Evolutionary conservation across 345 rosid genomes (phyloP), one percentile per base, ranked within the genome.

Genomic region (Hibiscus mutabilis): DNA sequence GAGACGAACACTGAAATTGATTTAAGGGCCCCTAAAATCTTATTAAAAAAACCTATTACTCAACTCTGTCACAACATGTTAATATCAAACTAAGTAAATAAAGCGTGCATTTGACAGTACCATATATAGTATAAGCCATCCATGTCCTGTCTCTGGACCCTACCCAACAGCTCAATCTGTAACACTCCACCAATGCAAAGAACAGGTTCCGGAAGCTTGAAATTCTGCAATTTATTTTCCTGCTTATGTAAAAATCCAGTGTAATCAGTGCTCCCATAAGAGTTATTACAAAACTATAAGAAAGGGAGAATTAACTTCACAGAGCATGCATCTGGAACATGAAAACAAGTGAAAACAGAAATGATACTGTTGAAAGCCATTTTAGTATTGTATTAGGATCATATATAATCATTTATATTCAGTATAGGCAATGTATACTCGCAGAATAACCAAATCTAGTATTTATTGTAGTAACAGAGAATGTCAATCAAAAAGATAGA

Each of bases 91-190:
- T 15, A 14, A 3, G 65, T 35, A 40, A 4, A 8, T 0, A 57
- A 58, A 35, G 40, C 64, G 55, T 69, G 80, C 19, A 19, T 18
- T 14, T 66, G 6, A 76, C 84, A 33, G 66, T 62, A 95, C 99
- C 99, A 92, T 79, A 92, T 88, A 59, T 95, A 95, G 83, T 82
- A 95, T 73, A 82, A 78, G 76, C 82, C 87, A 77, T 95, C 98
- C 81, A 82, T 87, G 51, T 84, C 88, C 79, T 92, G 93, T 72
- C 75, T 90, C 88, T 95, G 98, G 75, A 89, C 86, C 72, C 99
- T 88, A 66, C 96, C 96, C 74, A 88, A 75, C 69, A 95, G 86
- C 88, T 92, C 93, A 63, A 95, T 73, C 79, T 83, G 86, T 82
- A 95, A 66, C 71, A 83, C 75, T 49, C 98, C 96, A 68, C 97